Base-by-base conservation (phyloP, 495 filamentous ascomycete genomes). In the Collariella sp. region DNA sequence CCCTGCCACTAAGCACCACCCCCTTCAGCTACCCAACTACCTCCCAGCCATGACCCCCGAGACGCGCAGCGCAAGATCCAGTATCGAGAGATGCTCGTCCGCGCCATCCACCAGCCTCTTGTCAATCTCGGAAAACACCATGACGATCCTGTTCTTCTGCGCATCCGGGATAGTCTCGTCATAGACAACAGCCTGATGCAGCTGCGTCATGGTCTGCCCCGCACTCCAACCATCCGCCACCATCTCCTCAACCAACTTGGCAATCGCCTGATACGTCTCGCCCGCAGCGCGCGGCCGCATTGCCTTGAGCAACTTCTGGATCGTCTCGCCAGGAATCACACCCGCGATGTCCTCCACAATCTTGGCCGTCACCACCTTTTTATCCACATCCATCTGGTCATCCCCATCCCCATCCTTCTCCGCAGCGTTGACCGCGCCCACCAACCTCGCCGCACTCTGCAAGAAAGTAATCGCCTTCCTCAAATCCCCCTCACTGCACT, bases 211-310 rank as follows among this genome's bases (percentile, higher is more conserved):
- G 18, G 94, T 76, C 72, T 97, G 93, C 16, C 84, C 83, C n/a
- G 91, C 93, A 71, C 89, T 95, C 94, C 93, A 99, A 20, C 93
- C 93, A 72, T 99, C 93, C 13, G 93, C 91, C 54, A 96, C 85
- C 76, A 97, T 82, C 65, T 94, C 85, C 61, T 86, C 85, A 7
- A 97, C 83, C 18, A 86, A 82, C 60, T 80, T 84, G 0, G 87
- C 79, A 11, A 99, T 77, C 34, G 80, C 77, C 52, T 82, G 80
- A 63, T 91, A 97, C 1, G 81, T 76, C 13, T 83, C 80, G 2
- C 73, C 71, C 0, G 78, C 79, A 29, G 76, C 77, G 58, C 72
- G 80, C 10, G 88, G 88, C 64, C 87, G 84, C 78, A 96, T 88
- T 29, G 89, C 88, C 55, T 83, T 67, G 4, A 87, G 62, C 40